Percentiles rank a stretch among this genome's conserved stretches.
Conservation (phyloP, 2,329 filamentous ascomycete species). For the Paecilomyces sp. region DNA sequence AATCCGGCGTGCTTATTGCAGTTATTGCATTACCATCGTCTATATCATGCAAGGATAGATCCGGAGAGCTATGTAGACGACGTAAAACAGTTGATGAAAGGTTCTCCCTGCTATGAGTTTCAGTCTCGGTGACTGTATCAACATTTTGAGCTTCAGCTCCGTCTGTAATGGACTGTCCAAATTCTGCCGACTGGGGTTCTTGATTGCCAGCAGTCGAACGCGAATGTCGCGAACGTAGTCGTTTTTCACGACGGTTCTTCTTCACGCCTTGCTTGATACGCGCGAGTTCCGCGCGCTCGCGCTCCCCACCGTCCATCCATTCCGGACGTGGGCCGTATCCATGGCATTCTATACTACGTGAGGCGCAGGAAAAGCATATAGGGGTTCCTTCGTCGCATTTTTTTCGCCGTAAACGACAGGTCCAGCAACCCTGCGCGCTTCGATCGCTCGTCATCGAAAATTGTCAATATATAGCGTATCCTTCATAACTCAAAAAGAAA, state of each 20-base stretch:
- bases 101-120: background rate
- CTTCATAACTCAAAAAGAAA: background rate
- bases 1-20: background rate
- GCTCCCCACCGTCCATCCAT: conserved; percentile 15
- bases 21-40: background rate
- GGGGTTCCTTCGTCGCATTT: conserved; percentile 14
- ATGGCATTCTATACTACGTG: conserved; percentile 13
- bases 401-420: conserved; percentile 14
- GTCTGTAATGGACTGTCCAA: background rate
- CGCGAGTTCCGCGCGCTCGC: background rate
- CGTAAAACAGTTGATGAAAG: background rate
- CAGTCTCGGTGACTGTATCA: background rate
- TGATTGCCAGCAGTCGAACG: background rate
- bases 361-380: conserved; percentile 10
- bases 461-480: background rate
- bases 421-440: conserved; percentile 12
- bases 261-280: background rate
- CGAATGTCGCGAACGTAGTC: background rate
- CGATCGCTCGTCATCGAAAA: background rate
- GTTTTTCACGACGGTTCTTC: background rate
- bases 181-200: background rate
- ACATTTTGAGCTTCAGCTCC: background rate
- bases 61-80: background rate
- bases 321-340: conserved; percentile 16
- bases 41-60: background rate